These are phyloP conservation scores for Neurospora terricola DNA, from an alignment of 495 filamentous ascomycete species.

Conservation along the genomic window DNA sequence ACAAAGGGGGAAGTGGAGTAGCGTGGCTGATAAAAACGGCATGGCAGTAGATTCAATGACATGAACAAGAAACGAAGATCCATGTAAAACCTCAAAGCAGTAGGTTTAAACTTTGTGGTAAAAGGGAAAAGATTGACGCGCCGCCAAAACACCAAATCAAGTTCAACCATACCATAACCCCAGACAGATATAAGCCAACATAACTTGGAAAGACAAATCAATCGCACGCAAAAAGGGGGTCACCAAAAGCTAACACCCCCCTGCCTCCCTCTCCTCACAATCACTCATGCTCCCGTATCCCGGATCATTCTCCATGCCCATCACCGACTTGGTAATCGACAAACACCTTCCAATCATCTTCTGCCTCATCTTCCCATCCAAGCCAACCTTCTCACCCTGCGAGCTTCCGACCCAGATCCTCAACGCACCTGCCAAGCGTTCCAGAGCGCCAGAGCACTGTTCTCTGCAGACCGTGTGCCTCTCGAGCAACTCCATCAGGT, in stretches of 20 bases:
- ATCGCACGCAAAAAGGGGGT: neutral
- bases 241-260: constrained; percentile 9
- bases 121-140: neutral
- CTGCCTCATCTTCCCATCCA: constrained; percentile 36
- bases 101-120: neutral
- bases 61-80: neutral
- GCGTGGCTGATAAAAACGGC: neutral
- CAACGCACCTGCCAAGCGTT: constrained; percentile 42
- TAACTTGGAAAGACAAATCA: neutral
- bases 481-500: constrained; percentile 50
- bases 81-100: no score
- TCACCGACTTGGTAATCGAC: constrained; percentile 35
- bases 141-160: neutral
- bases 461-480: constrained; percentile 44
- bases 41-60: neutral
- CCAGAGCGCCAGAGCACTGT: constrained; percentile 34
- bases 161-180: neutral
- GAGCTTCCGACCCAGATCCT: constrained; percentile 45
- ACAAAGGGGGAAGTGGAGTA: neutral
- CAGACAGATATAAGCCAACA: neutral
- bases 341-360: constrained; percentile 40
- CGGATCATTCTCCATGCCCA: constrained; percentile 43
- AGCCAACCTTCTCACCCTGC: constrained; percentile 30
- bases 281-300: constrained; percentile 43
- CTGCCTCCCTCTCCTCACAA: constrained; percentile 12